Evolutionary conservation across 805 yeast genomes (phyloP).

Genomic region (Kuraishia ogatae): DNA sequence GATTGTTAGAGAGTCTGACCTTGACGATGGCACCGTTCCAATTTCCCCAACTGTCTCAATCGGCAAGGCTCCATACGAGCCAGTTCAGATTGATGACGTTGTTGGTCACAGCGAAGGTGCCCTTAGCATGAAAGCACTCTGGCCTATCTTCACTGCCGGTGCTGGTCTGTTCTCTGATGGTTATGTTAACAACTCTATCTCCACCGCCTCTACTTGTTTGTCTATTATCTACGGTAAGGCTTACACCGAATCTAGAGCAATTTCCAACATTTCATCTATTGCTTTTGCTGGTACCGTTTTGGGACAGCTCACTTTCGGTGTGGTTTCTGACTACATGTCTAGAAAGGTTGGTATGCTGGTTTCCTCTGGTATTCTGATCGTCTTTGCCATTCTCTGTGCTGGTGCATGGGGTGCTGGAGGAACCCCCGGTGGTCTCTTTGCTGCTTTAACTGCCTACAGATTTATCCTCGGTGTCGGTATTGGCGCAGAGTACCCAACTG

Average conservation of each 20-base stretch:
- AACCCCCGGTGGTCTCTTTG: slow-evolving; percentile 66
- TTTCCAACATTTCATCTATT: slow-evolving; percentile 74
- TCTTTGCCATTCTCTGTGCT: slow-evolving; percentile 72
- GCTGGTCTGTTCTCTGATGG: slow-evolving; percentile 94
- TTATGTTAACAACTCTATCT: slow-evolving; percentile 78
- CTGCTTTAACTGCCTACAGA: slow-evolving; percentile 77
- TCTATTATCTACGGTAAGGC: slow-evolving; percentile 53
- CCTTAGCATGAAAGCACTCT: slow-evolving; percentile 12
- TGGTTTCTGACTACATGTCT: slow-evolving; percentile 68
- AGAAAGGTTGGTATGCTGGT: slow-evolving; percentile 78
- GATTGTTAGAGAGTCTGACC: neutral
- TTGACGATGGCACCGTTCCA: neutral
- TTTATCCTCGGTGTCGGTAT: slow-evolving; percentile 86
- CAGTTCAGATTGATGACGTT: neutral
- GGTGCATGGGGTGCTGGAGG: slow-evolving; percentile 83
- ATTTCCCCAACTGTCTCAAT: neutral
- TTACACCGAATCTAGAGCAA: slow-evolving; percentile 57
- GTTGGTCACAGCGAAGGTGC: neutral
- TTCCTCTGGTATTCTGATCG: slow-evolving; percentile 65
- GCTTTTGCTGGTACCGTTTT: slow-evolving; percentile 89
- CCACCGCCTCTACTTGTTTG: slow-evolving; percentile 69
- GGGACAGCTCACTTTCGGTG: slow-evolving; percentile 79
- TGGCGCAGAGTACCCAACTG: slow-evolving; percentile 93
- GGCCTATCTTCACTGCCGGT: slow-evolving; percentile 79
- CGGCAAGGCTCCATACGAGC: neutral